phyloP scores from a whole-genome alignment of 1,139 yeast species.

The Yamadazyma friedrichii region DNA sequence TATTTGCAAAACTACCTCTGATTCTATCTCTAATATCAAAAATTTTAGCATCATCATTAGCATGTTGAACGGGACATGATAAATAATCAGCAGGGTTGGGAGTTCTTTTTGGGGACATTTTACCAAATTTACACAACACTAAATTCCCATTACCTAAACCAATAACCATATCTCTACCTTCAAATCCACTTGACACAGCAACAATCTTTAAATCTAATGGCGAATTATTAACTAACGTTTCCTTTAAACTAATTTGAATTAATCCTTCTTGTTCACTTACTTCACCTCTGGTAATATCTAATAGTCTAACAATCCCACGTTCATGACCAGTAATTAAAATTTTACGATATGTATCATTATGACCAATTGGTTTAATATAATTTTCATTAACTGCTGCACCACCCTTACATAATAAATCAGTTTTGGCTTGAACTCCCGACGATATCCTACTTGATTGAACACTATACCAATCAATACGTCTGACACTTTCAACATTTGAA shows the following conservation, averaged over 20 bases:
- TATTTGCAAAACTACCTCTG: slow-evolving; percentile 30
- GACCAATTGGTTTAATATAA: slow-evolving; percentile 47
- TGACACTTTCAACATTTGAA: slow-evolving; percentile 54
- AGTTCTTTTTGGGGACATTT: slow-evolving; percentile 17
- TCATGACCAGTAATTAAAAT: slow-evolving; percentile 80
- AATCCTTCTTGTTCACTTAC: slow-evolving; percentile 53
- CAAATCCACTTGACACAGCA: slow-evolving; percentile 71
- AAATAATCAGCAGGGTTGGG: slow-evolving; percentile 25
- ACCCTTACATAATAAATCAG: slow-evolving; percentile 56
- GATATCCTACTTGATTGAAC: slow-evolving; percentile 49
- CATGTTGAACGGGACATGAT: slow-evolving; percentile 32
- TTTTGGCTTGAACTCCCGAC: slow-evolving; percentile 38
- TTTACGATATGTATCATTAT: slow-evolving; percentile 53
- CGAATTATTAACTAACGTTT: slow-evolving; percentile 31
- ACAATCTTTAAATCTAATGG: slow-evolving; percentile 42
- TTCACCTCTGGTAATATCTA: slow-evolving; percentile 83
- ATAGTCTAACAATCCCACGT: slow-evolving; percentile 73
- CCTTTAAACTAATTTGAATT: slow-evolving; percentile 36
- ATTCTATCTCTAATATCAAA: slow-evolving; percentile 31
- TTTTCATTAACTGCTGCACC: slow-evolving; percentile 56
- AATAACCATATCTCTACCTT: slow-evolving; percentile 72
- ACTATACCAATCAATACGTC: slow-evolving; percentile 73
- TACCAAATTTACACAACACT: slow-evolving; percentile 72
- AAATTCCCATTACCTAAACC: slow-evolving; percentile 73
- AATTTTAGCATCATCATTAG: slow-evolving; percentile 36